phyloP scores from a whole-genome alignment of 495 filamentous ascomycete genomes.

The Neurospora africana region DNA sequence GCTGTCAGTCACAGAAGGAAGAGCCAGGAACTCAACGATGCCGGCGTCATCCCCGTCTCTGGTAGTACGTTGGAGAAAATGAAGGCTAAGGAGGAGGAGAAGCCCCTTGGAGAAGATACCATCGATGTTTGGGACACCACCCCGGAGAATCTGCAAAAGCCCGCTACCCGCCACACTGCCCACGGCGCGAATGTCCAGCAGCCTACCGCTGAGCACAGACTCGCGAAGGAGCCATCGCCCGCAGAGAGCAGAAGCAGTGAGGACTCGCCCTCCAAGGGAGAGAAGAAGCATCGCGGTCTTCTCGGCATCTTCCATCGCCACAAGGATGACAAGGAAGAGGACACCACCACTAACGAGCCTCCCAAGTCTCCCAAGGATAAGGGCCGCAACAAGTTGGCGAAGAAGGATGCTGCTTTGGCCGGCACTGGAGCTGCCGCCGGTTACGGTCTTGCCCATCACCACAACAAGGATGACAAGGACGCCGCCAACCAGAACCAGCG shows the following conservation, averaged over 20 bases:
- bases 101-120: not conserved
- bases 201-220: not conserved
- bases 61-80: not conserved
- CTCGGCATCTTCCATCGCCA: slow-evolving; percentile 22
- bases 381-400: slow-evolving; percentile 5
- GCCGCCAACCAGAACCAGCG: slow-evolving; percentile 1
- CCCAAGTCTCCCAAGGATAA: slow-evolving; percentile 4
- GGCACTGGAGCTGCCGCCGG: slow-evolving; percentile 13
- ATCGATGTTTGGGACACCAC: not conserved
- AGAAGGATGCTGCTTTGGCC: slow-evolving; percentile 18
- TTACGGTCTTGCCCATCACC: slow-evolving; percentile 12
- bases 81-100: not conserved
- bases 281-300: slow-evolving; percentile 16
- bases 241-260: not conserved
- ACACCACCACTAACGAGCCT: slow-evolving; percentile 2
- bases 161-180: not conserved
- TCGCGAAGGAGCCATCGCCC: not conserved
- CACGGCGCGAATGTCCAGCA: not conserved
- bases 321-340: slow-evolving; percentile 17
- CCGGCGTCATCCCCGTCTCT: not conserved
- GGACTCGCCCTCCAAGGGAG: slow-evolving; percentile 3
- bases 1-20: not conserved
- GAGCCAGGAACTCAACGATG: not conserved
- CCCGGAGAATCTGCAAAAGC: not conserved
- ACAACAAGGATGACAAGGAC: slow-evolving; percentile 5